phyloP scores from a whole-genome alignment of 176 grass and related monocot genomes.

The Chrysopogon serrulatus region DNA sequence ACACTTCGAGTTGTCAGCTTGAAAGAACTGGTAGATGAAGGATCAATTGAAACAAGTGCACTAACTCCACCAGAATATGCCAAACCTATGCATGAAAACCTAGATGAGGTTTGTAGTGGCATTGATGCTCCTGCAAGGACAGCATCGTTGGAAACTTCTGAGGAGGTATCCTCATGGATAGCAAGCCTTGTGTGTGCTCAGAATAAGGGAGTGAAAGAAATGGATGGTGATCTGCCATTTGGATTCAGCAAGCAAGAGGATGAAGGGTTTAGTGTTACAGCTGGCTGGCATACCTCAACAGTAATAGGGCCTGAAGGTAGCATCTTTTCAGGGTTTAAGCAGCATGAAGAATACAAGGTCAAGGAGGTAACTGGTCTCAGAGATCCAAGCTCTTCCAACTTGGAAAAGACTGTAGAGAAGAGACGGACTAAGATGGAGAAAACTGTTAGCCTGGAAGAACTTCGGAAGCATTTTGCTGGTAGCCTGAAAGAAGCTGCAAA shows the following conservation, averaged over 20 bases:
- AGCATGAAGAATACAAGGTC: conserved; percentile 34
- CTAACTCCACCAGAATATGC: conserved; percentile 2
- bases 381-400: conserved; percentile 36
- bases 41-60: conserved; percentile 14
- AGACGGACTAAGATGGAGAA: conserved; percentile 74
- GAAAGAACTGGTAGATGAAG: conserved; percentile 66
- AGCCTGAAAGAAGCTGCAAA: conserved; percentile 98
- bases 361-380: conserved; percentile 37
- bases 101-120: conserved; percentile 23
- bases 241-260: conserved; percentile 49
- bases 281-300: conserved; percentile 42
- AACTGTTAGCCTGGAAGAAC: conserved; percentile 70
- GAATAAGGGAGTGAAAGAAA: conserved; percentile 32
- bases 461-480: conserved; percentile 89
- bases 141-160: conserved; percentile 25
- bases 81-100: conserved; percentile 22
- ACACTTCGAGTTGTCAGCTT: conserved; percentile 52
- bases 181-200: conserved; percentile 53
- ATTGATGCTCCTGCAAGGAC: conserved; percentile 25
- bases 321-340: conserved; percentile 46
- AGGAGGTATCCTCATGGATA: conserved; percentile 49
- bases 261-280: conserved; percentile 66
- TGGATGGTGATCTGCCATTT: conserved; percentile 30
- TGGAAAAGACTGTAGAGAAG: conserved; percentile 58
- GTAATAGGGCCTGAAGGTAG: conserved; percentile 29